Evolutionary conservation across 371 early-diverging fungal genomes (phyloP), one percentile per base, ranked within the genome.

Genomic region (Zychaea mexicana): DNA sequence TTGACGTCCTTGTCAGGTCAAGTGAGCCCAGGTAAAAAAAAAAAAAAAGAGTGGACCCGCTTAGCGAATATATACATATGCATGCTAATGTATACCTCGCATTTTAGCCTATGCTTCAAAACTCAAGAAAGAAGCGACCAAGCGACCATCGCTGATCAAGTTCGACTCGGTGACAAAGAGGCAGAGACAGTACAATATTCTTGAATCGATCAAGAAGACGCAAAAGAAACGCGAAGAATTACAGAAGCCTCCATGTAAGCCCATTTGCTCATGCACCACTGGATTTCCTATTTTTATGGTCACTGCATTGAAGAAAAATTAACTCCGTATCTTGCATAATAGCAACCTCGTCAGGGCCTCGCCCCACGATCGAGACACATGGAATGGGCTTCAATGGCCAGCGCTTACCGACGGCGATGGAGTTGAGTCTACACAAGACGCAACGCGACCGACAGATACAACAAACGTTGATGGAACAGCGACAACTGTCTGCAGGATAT

Each of bases 361-460:
- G 85, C 24, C 64, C 66, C 36, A 73, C 73, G n/a, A 74, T 79
- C 21, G 80, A 82, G 24, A 73, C 74, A 17, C 80, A 82, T 60
- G 83, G 83, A 12, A 61, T 72, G 57, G 72, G 73, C 28, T 59
- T 76, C 2, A 77, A 68, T 19, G 87, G 84, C 7, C 84, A 83
- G 32, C 72, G 84, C 36, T 73, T 86, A 31, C 81, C 82, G 28
- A 79, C 89, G 3, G 93, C 95, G 2, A 81, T 86, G 57, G 94
- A 94, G 52, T 71, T 96, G 42, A 85, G 87, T 64, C 60, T 81
- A 52, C 74, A 86, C 52, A 94, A 93, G 74, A 81, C 85, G 8
- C 89, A 89, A 30, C 78, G 92, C 19, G 94, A 94, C 52, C 75
- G 89, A 17, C 89, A 90, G 36, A 59, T 90, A 62, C 85, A 80